These are phyloP conservation scores for Rosa persica DNA, from an alignment of 306 rosid species.

Conservation along the genomic window DNA sequence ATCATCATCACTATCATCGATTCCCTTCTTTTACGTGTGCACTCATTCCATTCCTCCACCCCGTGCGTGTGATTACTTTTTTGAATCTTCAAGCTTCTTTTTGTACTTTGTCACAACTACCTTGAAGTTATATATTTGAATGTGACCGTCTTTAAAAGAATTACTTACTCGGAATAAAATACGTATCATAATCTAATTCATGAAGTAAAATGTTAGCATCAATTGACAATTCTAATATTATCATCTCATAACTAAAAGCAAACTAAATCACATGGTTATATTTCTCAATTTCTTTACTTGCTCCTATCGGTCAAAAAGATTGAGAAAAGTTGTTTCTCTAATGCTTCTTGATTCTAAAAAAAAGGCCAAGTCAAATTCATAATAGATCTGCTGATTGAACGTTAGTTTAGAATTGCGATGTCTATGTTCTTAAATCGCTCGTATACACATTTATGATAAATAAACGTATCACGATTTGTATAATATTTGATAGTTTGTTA, in stretches of 20 bases:
- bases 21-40: constrained; percentile 55
- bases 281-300: too few relatives aligned
- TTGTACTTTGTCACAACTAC: background rate
- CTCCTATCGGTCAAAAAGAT: too few relatives aligned
- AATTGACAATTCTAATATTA: too few relatives aligned
- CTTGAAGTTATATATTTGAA: background rate
- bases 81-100: constrained; percentile 9
- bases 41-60: constrained; percentile 16
- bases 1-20: constrained; percentile 38
- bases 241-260: background rate
- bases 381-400: too few relatives aligned
- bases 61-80: constrained; percentile 16
- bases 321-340: too few relatives aligned
- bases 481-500: too few relatives aligned
- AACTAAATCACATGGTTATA: background rate
- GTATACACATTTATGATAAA: too few relatives aligned
- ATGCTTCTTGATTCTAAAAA: too few relatives aligned
- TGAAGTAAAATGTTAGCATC: background rate
- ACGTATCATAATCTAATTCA: background rate
- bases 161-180: background rate
- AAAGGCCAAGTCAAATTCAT: too few relatives aligned
- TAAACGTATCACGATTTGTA: too few relatives aligned
- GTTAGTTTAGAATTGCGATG: too few relatives aligned
- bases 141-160: background rate
- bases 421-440: too few relatives aligned